phyloP scores from a whole-genome alignment of 2,329 filamentous ascomycete species.

The Colletotrichum sp. region DNA sequence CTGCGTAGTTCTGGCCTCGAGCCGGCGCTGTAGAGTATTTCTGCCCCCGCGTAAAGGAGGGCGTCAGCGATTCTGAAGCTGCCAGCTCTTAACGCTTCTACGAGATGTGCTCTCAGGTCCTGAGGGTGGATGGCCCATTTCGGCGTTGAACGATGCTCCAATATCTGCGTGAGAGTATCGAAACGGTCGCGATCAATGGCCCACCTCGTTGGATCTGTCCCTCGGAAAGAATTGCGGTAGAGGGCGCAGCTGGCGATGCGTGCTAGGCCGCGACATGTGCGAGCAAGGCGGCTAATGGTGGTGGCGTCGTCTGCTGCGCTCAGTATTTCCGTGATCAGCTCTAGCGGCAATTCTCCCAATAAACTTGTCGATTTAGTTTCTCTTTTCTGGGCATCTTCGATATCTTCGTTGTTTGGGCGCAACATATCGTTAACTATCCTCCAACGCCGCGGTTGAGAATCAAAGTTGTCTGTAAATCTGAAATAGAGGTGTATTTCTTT shows the following conservation, averaged over 20 bases:
- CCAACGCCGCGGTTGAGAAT: neutral
- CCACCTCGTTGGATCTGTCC: neutral
- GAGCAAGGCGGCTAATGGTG: neutral
- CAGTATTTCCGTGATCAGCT: neutral
- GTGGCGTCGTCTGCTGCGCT: neutral
- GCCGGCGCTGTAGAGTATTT: neutral
- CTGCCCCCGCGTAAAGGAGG: neutral
- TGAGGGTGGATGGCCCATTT: neutral
- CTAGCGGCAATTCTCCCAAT: fast-evolving
- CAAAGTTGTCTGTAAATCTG: neutral
- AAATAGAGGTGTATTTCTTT: neutral
- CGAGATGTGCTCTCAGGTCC: neutral
- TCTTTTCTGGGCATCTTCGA: neutral
- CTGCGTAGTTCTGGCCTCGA: fast-evolving
- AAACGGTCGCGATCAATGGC: neutral
- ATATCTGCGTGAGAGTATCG: neutral
- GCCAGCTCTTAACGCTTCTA: neutral
- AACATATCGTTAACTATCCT: fast-evolving
- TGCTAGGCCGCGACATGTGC: neutral
- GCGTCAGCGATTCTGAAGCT: neutral
- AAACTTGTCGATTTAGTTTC: fast-evolving
- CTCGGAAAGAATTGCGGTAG: neutral
- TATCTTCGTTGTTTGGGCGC: fast-evolving
- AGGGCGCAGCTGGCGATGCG: neutral
- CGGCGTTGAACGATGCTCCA: neutral